Evolutionary conservation across 495 filamentous ascomycete species (phyloP), one percentile per base, ranked within the genome.

Genomic region (Neurospora sp.): DNA sequence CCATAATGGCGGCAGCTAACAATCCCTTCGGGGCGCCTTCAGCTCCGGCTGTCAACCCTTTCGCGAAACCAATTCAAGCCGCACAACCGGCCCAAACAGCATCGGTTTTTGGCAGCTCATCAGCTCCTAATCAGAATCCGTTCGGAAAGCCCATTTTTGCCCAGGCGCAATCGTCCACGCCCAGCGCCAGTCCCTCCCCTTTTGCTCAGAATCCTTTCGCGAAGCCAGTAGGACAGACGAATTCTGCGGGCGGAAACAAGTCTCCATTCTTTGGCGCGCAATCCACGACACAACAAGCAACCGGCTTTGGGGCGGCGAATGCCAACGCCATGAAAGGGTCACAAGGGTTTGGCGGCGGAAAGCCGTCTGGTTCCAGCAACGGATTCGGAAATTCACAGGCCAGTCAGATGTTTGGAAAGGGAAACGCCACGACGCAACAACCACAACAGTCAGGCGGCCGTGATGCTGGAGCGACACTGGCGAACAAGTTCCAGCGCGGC

Each of bases 11-110:
- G 73, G 75, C 73, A 74, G 71, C 72, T 74, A 76, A 75, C 70
- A 77, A 79, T 70, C 73, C 76, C 72, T 79, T 79, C 76, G 78
- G 78, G 72, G 69, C 71, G 48, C 75, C 75, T 40, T 68, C 59
- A 6, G 68, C 70, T 27, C 69, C 70, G n/a, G 53, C 45, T 45
- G 61, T n/a, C 40, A 76, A 73, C 70, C 73, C 75, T 9, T 76
- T 76, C 53, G 73, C 68, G 7, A 69, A 69, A 31, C 73, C 70
- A 20, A 35, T 35, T 22, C 53, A 70, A 17, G 45, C 69, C 44
- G 40, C 48, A 45, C 73, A 40, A 3, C 31, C 45, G 20, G 3
- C 61, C 69, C 69, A 70, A 40, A 39, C 69, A 10, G 61, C 42
- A 4, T 74, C 73, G 2, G 70, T 42, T 27, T 74, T 74, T 38